Evolutionary conservation across 148 eudicot genomes (phyloP).

Genomic region (Euryodendron excelsum): DNA sequence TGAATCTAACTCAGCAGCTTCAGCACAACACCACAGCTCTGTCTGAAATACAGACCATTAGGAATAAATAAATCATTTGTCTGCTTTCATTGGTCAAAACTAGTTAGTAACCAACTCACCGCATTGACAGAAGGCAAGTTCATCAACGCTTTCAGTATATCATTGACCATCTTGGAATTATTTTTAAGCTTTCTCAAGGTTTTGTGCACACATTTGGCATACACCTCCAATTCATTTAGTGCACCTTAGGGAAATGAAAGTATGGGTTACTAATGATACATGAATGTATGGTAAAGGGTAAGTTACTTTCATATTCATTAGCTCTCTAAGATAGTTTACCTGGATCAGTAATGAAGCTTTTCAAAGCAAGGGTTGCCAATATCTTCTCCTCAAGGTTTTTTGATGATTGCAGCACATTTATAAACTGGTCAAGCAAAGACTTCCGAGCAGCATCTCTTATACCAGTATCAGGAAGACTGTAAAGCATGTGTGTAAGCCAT

Average conservation of each 20-base stretch:
- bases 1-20: slow-evolving; percentile 40
- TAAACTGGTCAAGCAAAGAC: slow-evolving; percentile 44
- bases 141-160: slow-evolving; percentile 49
- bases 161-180: slow-evolving; percentile 32
- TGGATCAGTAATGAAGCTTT: slow-evolving; percentile 42
- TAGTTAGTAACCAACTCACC: slow-evolving; percentile 29
- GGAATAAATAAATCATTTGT: not conserved
- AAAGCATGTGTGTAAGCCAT: slow-evolving; percentile 51
- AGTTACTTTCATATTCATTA: not conserved
- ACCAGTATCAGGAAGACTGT: slow-evolving; percentile 50
- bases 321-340: slow-evolving; percentile 20
- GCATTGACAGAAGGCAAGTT: slow-evolving; percentile 43
- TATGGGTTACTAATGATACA: not conserved
- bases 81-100: not conserved
- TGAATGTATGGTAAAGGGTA: not conserved
- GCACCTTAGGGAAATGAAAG: slow-evolving; percentile 31
- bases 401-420: slow-evolving; percentile 48
- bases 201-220: slow-evolving; percentile 46
- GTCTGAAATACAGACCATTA: slow-evolving; percentile 29
- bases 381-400: slow-evolving; percentile 53
- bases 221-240: slow-evolving; percentile 34
- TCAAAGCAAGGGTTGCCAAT: slow-evolving; percentile 47
- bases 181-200: slow-evolving; percentile 44
- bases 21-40: slow-evolving; percentile 48
- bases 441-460: slow-evolving; percentile 44